Conservation (phyloP, 345 rosid genomes). For the Lenwebbia sp. region DNA sequence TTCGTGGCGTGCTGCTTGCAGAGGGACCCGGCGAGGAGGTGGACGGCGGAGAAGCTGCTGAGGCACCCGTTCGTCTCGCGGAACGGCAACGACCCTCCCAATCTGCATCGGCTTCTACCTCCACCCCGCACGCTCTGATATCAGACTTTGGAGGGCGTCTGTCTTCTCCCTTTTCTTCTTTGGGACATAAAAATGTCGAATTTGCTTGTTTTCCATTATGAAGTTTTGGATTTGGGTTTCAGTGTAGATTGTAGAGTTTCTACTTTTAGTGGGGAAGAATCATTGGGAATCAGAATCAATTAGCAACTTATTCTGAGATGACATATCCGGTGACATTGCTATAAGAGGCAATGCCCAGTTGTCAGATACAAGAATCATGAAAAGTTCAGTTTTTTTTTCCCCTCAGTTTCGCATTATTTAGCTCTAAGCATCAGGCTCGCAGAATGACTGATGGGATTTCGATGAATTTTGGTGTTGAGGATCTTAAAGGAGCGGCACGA, state of each 20-base stretch:
- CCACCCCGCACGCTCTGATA: constrained; percentile 46
- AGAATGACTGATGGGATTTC: neutral
- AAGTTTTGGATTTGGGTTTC: neutral
- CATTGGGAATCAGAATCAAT: neutral
- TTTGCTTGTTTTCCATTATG: neutral
- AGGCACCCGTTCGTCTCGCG: constrained; percentile 65
- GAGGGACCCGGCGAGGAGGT: constrained; percentile 65
- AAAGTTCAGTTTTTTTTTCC: neutral
- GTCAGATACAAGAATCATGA: neutral
- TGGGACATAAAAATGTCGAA: neutral
- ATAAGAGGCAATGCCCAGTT: neutral
- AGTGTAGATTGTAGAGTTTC: neutral
- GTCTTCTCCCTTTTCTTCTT: neutral
- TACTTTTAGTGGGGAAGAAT: neutral
- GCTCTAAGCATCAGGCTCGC: neutral
- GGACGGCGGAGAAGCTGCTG: constrained; percentile 50
- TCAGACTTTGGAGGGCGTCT: neutral
- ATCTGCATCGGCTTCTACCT: constrained; percentile 55
- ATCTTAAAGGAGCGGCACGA: neutral
- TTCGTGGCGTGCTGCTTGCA: constrained; percentile 74
- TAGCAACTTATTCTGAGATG: neutral
- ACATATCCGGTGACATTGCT: neutral
- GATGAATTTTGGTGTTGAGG: neutral
- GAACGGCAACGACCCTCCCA: constrained; percentile 37
- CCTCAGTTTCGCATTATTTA: neutral